Evolutionary conservation across 2,329 filamentous ascomycete species (phyloP).

Genomic region (Fusarium duplospermum): DNA sequence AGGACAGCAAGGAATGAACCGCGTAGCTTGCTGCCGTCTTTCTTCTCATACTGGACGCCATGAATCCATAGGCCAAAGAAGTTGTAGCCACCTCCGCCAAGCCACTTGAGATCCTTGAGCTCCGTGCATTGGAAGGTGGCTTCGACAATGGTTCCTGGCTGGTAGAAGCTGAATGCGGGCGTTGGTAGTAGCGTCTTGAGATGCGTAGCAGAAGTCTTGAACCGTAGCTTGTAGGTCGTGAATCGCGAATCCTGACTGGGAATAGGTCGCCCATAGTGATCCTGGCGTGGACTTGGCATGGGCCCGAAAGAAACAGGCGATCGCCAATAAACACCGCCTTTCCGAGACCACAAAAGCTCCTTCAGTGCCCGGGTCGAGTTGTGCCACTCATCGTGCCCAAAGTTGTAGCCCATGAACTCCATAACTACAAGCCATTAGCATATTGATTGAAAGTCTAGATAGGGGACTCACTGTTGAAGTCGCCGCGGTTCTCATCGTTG

Average conservation of each 20-base stretch:
- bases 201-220: slow-evolving; percentile 62
- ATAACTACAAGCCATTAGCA: slow-evolving; percentile 6
- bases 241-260: slow-evolving; percentile 48
- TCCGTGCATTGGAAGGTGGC: slow-evolving; percentile 57
- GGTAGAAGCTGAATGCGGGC: slow-evolving; percentile 54
- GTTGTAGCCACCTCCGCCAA: slow-evolving; percentile 69
- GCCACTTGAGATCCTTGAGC: slow-evolving; percentile 67
- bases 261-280: slow-evolving; percentile 1
- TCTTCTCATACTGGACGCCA: slow-evolving; percentile 66
- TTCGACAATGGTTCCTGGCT: slow-evolving; percentile 56
- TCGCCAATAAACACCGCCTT: slow-evolving; percentile 19
- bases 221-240: slow-evolving; percentile 59
- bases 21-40: slow-evolving; percentile 58
- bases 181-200: slow-evolving; percentile 61
- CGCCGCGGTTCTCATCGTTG: slow-evolving; percentile 47
- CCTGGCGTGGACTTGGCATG: slow-evolving; percentile 36
- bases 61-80: slow-evolving; percentile 72
- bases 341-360: slow-evolving; percentile 26
- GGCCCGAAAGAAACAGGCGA: slow-evolving; percentile 40
- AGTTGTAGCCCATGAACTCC: slow-evolving; percentile 33
- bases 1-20: slow-evolving; percentile 68
- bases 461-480: slow-evolving; percentile 54
- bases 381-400: slow-evolving; percentile 36
- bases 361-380: slow-evolving; percentile 25
- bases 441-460: not conserved